Evolutionary conservation across 495 filamentous ascomycete genomes (phyloP).

Genomic region (Xylaria venustula): DNA sequence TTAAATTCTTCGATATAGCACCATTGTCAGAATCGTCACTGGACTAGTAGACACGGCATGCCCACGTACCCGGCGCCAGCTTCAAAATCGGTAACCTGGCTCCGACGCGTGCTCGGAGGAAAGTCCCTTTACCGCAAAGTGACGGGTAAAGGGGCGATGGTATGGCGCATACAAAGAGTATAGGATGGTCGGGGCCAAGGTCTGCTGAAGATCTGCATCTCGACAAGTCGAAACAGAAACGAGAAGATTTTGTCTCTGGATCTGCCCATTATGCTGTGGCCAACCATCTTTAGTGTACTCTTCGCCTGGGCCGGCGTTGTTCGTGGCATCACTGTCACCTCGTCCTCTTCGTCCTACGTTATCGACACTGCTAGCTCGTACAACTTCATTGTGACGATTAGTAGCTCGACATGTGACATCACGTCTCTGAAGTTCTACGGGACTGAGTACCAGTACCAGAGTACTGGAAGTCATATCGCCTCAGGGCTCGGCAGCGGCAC

Average conservation of each 20-base stretch:
- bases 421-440: slow-evolving; percentile 51
- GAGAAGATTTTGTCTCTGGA: neutral
- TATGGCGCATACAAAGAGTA: neutral
- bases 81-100: neutral
- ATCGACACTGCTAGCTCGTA: slow-evolving; percentile 46
- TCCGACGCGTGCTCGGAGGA: slow-evolving; percentile 5
- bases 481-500: slow-evolving; percentile 51
- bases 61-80: neutral
- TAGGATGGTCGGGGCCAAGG: neutral
- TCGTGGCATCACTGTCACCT: slow-evolving; percentile 33
- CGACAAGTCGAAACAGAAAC: neutral
- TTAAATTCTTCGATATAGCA: slow-evolving; percentile 6
- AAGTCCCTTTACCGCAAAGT: neutral
- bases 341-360: slow-evolving; percentile 31
- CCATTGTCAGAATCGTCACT: neutral
- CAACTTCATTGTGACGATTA: slow-evolving; percentile 49
- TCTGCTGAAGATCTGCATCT: neutral
- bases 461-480: slow-evolving; percentile 51
- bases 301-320: slow-evolving; percentile 19
- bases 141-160: neutral
- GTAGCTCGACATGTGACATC: slow-evolving; percentile 50
- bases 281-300: slow-evolving; percentile 18
- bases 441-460: slow-evolving; percentile 47
- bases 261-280: slow-evolving; percentile 13
- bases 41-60: neutral